Evolutionary conservation across 2,329 filamentous ascomycete species (phyloP), one percentile per base, ranked within the genome.

Genomic region (Cucurbitaria berberidis): DNA sequence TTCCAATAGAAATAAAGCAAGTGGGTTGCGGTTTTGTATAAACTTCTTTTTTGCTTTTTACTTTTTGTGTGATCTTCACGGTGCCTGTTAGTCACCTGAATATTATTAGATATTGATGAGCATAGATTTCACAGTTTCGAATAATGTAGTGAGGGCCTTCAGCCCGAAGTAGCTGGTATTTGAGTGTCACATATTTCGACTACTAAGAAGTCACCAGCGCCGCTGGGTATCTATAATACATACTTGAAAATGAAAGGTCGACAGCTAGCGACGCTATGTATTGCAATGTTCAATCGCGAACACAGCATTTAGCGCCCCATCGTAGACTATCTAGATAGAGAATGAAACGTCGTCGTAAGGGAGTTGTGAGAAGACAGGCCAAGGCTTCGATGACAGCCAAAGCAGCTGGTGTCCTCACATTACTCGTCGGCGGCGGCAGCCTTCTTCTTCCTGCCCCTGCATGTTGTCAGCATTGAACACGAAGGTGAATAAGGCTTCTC

Each of bases 391-490:
- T 10, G 5, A 15, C 19, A 9, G 16, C 22, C n/a, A 9, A 16
- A 21, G 24, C 32, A 49, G n/a, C 3, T n/a, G 18, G 5, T 3
- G 3, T 34, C 3, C 13, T 21, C 29, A 16, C 30, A 24, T 46
- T 63, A 68, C 36, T 71, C 61, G 11, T 64, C 60, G 9, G 48
- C 47, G 18, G 54, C 45, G 4, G 48, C 48, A 40, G 62, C 53
- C 59, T 68, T 66, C 61, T 66, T 67, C 60, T 64, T 70, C 35
- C 62, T 66, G 22, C 60, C 57, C 53, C 67, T 69, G 16, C 1
- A 11, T 1, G 11, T 18, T 10, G 39, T 70, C 46, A 67, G 58
- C n/a, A 4, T 13, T 21, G 11, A 18, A 21, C 8, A 3, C 9
- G 26, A 1, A 8, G 10, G 15, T 9, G 9, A 13, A n/a, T 11